Conservation (phyloP, 148 eudicot species). For the Diospyros lotus region DNA sequence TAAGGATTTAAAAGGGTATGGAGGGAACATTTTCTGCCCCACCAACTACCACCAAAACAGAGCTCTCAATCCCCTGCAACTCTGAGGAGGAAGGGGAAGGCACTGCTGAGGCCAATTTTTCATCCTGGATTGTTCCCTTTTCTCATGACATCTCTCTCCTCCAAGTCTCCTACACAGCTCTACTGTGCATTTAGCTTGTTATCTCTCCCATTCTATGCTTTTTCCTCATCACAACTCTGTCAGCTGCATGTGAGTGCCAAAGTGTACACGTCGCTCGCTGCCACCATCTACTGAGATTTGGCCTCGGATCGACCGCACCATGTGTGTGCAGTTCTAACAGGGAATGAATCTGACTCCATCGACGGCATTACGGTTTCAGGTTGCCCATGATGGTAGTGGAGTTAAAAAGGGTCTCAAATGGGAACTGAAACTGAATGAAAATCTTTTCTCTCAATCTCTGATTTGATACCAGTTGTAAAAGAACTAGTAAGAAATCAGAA, state of each 20-base stretch:
- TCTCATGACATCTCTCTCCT: slow-evolving; percentile 24
- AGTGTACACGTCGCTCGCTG: background rate
- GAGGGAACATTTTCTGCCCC: slow-evolving; percentile 26
- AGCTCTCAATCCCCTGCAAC: slow-evolving; percentile 13
- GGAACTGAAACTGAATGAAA: background rate
- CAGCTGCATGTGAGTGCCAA: background rate
- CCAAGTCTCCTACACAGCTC: background rate
- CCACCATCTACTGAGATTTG: slow-evolving; percentile 16
- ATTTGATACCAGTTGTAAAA: too few relatives aligned
- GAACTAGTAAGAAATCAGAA: too few relatives aligned
- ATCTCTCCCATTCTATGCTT: background rate
- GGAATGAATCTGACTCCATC: background rate
- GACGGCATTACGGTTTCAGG: background rate
- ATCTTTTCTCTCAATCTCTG: background rate
- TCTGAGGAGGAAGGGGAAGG: slow-evolving; percentile 4
- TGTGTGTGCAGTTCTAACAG: background rate
- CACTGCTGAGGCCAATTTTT: slow-evolving; percentile 15
- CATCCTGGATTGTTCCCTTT: slow-evolving; percentile 32
- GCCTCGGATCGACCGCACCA: background rate
- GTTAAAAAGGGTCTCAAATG: background rate
- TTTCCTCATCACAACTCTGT: slow-evolving; percentile 2
- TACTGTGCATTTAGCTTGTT: background rate
- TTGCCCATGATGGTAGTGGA: background rate
- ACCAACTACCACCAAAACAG: slow-evolving; percentile 34
- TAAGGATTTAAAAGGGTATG: slow-evolving; percentile 25